These are phyloP conservation scores for Cyclotella cryptica DNA, from an alignment of 108 stramenopile species.

Conservation along the genomic window DNA sequence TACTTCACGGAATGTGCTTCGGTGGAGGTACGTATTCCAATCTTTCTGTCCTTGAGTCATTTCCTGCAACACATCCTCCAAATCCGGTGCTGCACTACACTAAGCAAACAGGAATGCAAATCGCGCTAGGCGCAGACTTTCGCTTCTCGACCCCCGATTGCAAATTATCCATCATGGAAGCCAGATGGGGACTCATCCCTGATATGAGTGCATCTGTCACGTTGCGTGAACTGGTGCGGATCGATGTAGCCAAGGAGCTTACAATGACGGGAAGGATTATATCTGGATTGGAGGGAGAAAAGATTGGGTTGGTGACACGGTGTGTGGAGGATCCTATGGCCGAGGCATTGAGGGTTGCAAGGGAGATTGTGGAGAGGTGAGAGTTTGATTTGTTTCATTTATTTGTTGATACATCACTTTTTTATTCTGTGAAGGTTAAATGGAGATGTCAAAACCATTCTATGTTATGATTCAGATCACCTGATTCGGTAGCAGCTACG, in stretches of 20 bases:
- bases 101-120: slow-evolving; percentile 68
- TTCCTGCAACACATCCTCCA: not conserved
- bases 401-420: too few relatives aligned
- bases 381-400: not conserved
- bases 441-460: not conserved
- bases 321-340: slow-evolving; percentile 79
- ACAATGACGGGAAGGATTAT: slow-evolving; percentile 88
- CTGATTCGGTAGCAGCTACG: slow-evolving; percentile 83
- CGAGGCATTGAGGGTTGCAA: slow-evolving; percentile 75
- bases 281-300: slow-evolving; percentile 68
- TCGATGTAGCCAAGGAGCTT: slow-evolving; percentile 89
- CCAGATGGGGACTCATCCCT: slow-evolving; percentile 92
- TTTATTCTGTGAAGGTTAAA: not conserved
- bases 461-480: slow-evolving; percentile 50
- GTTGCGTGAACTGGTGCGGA: slow-evolving; percentile 75
- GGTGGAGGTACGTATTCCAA: slow-evolving; percentile 67
- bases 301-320: slow-evolving; percentile 79
- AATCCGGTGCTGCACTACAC: not conserved
- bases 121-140: slow-evolving; percentile 91
- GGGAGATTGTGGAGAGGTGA: slow-evolving; percentile 63
- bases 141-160: slow-evolving; percentile 83
- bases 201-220: slow-evolving; percentile 87
- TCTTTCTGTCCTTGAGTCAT: not conserved
- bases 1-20: slow-evolving; percentile 89
- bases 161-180: slow-evolving; percentile 89